phyloP scores from a whole-genome alignment of 345 rosid genomes.

The Sisymbrium irio region DNA sequence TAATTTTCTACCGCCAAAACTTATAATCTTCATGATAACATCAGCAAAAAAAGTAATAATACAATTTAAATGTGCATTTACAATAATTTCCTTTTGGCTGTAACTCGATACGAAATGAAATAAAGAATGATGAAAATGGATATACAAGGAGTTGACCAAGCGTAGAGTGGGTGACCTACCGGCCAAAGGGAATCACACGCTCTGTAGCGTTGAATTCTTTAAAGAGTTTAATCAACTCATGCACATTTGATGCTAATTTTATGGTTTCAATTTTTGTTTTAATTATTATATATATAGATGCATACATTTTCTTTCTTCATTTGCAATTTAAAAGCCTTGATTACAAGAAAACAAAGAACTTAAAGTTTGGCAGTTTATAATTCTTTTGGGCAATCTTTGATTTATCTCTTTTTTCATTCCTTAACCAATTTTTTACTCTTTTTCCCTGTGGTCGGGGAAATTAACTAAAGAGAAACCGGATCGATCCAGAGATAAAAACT shows the following conservation, averaged over 20 bases:
- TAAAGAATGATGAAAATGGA: not conserved
- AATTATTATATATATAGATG: conserved; percentile 16
- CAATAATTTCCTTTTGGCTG: not conserved
- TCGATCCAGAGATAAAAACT: not conserved
- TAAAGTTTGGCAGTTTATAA: conserved; percentile 31
- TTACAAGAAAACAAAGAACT: conserved; percentile 25
- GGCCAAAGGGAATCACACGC: conserved; percentile 69
- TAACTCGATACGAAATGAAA: not conserved
- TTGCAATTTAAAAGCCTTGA: conserved; percentile 26
- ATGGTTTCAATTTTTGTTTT: not conserved
- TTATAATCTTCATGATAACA: not conserved
- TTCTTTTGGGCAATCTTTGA: conserved; percentile 34
- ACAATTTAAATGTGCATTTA: not conserved
- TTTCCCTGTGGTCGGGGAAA: not conserved
- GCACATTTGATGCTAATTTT: conserved; percentile 57
- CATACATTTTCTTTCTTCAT: conserved; percentile 31
- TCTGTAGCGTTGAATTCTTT: conserved; percentile 93
- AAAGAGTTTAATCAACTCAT: conserved; percentile 55
- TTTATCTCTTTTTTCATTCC: conserved; percentile 9
- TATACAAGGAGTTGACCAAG: conserved; percentile 57
- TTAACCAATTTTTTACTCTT: not conserved
- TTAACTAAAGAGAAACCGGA: conserved; percentile 20
- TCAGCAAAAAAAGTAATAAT: not conserved
- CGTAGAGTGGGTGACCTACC: conserved; percentile 93
- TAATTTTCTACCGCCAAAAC: conserved; percentile 2